Base-by-base conservation (phyloP, 176 grass and related monocot genomes). In the Pharus latifolius region DNA sequence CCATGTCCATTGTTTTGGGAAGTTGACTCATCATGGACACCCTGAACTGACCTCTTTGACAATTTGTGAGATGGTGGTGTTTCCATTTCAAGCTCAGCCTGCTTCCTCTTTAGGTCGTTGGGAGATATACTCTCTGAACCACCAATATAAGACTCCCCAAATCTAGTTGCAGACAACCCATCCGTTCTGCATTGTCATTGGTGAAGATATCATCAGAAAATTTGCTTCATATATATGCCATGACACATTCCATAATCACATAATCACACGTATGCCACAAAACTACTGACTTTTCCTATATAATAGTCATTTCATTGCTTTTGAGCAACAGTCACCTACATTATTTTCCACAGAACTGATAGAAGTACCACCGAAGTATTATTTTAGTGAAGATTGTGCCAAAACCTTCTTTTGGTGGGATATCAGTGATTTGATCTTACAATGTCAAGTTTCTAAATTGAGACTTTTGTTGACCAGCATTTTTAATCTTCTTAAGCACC, bases 61-160 rank as follows among this genome's bases (percentile, higher is more conserved):
- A 45, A 25, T 50, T 83, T 88, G 7, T 49, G 73, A n/a, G 63
- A 72, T 14, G 57, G 43, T 14, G 71, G 38, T 67, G 63, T 88
- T 62, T 93, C 90, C 35, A 57, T 85, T 8, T 83, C 78, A 23
- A 73, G 63, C 51, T 72, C 78, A 2, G 79, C 75, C 23, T 82
- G 43, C 59, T 91, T 94, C 49, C 90, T 94, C 75, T 99, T 99
- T 22, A 91, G 55, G 49, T 88, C 87, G 43, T 80, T 81, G 15
- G 67, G 13, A 52, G 69, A 85, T 18, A 81, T 84, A 75, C 81
- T 83, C 23, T 49, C 68, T 35, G 87, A 85, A 48, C 46, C 32
- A 10, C 69, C 56, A 50, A 85, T 48, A 26, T 57, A 63, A 10
- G 62, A 78, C 33, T 47, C 64, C 41, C 56, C 69, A 32, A 69